Evolutionary conservation across 345 rosid species (phyloP).

Genomic region (Draba incana): DNA sequence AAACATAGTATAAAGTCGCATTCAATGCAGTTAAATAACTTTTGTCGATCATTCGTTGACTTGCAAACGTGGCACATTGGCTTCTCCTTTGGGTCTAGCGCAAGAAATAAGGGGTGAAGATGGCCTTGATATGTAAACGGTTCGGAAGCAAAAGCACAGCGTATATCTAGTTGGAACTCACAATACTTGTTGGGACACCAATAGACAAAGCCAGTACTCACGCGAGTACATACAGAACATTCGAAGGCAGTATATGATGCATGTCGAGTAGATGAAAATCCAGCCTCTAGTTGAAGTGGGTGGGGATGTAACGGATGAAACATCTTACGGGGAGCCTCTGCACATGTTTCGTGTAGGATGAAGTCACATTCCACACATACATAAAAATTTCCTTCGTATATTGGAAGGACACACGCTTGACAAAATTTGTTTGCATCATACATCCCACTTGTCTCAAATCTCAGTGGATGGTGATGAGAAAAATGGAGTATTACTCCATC

Average conservation of each 20-base stretch:
- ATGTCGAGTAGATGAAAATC: too few relatives aligned
- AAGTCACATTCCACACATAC: not conserved
- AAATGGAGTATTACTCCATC: slow-evolving; percentile 14
- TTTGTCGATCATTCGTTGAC: not conserved
- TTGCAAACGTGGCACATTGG: slow-evolving; percentile 5
- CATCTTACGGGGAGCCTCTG: not conserved
- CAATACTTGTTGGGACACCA: not conserved
- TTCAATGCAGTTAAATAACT: slow-evolving; percentile 13
- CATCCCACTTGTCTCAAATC: not conserved
- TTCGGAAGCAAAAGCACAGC: not conserved
- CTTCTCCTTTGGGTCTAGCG: not conserved
- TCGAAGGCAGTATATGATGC: too few relatives aligned
- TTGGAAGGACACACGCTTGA: not conserved
- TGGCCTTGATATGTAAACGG: slow-evolving; percentile 13
- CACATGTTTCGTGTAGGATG: slow-evolving; percentile 10
- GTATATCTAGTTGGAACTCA: not conserved
- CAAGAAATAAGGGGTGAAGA: not conserved
- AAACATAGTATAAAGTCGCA: slow-evolving; percentile 7
- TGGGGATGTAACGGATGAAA: not conserved
- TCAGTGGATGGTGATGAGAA: not conserved
- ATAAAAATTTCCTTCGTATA: not conserved
- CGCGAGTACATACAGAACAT: too few relatives aligned
- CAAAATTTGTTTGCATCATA: not conserved
- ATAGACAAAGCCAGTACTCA: not conserved
- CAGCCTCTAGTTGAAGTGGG: not conserved